Conservation (phyloP, 164 flowering plant genomes). For the Dillenia suffruticosa region DNA sequence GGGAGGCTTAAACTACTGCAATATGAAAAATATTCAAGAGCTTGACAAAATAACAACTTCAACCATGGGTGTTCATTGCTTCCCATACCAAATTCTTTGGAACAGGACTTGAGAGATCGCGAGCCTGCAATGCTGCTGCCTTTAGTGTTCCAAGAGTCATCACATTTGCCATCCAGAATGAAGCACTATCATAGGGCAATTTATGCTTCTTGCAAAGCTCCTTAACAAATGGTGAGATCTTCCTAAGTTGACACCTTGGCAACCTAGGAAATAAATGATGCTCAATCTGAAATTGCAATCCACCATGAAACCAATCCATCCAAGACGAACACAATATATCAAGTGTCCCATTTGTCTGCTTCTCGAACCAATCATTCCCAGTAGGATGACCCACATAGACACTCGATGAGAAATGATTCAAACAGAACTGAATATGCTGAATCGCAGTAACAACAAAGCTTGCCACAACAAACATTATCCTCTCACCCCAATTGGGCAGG, state of each 20-base stretch:
- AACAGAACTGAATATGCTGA: constrained; percentile 20
- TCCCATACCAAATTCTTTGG: constrained; percentile 6
- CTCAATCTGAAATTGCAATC: constrained; percentile 25
- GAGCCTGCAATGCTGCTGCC: constrained; percentile 15
- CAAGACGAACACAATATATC: constrained; percentile 20
- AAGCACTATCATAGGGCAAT: constrained; percentile 12
- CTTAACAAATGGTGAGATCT: constrained; percentile 19
- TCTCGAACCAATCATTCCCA: constrained; percentile 22
- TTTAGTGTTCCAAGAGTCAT: constrained; percentile 14
- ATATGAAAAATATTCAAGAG: neutral
- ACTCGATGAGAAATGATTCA: constrained; percentile 19
- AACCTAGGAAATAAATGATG: constrained; percentile 26
- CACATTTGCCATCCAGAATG: constrained; percentile 19
- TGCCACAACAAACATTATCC: constrained; percentile 8
- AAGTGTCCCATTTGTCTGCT: constrained; percentile 20
- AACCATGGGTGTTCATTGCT: constrained; percentile 4
- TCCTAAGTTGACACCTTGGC: constrained; percentile 24
- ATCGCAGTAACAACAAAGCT: constrained; percentile 16
- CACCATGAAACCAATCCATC: constrained; percentile 34
- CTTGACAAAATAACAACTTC: neutral
- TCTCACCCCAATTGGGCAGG: constrained; percentile 21
- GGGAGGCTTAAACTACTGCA: neutral
- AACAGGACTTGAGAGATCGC: constrained; percentile 6
- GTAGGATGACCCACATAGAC: constrained; percentile 18
- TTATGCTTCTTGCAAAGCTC: constrained; percentile 21